Conservation (phyloP, 495 filamentous ascomycete genomes). For the Lepidopterella palustris region DNA sequence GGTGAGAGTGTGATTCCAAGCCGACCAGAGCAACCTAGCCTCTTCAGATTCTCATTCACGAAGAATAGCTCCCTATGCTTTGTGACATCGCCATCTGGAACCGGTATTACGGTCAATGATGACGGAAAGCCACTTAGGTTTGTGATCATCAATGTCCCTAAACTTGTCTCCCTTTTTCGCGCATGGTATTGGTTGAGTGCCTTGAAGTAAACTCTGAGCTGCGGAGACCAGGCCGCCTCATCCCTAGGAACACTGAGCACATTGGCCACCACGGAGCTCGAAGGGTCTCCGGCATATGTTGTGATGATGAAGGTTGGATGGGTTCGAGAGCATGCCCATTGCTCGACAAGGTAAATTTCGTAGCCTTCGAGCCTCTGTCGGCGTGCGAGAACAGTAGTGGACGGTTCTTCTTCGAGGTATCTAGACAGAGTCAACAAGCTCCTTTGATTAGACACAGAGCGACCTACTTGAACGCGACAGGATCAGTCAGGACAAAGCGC, state of each 20-base stretch:
- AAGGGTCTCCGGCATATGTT: conserved; percentile 84
- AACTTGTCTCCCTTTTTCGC: conserved; percentile 67
- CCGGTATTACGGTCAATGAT: conserved; percentile 75
- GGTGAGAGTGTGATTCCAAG: conserved; percentile 71
- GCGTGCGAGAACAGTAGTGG: conserved; percentile 67
- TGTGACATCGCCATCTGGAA: conserved; percentile 79
- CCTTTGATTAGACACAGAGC: neutral
- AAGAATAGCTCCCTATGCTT: conserved; percentile 80
- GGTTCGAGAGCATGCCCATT: conserved; percentile 90
- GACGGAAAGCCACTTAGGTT: conserved; percentile 88
- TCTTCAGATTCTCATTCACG: conserved; percentile 90
- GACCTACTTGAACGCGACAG: conserved; percentile 36
- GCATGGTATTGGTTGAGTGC: conserved; percentile 79
- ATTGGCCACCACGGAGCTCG: conserved; percentile 69
- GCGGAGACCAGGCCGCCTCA: conserved; percentile 71
- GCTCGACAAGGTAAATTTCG: conserved; percentile 90
- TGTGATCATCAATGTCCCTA: conserved; percentile 87
- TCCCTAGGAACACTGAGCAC: conserved; percentile 79
- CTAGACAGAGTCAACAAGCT: conserved; percentile 32
- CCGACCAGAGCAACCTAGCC: conserved; percentile 84
- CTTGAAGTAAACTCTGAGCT: conserved; percentile 76
- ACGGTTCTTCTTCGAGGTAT: conserved; percentile 84
- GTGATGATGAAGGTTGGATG: conserved; percentile 89
- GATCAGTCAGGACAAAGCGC: conserved; percentile 41
- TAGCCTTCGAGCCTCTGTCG: conserved; percentile 68